Base-by-base conservation (phyloP, 208 protist genomes). In the Acanthamoeba pearcei region DNA sequence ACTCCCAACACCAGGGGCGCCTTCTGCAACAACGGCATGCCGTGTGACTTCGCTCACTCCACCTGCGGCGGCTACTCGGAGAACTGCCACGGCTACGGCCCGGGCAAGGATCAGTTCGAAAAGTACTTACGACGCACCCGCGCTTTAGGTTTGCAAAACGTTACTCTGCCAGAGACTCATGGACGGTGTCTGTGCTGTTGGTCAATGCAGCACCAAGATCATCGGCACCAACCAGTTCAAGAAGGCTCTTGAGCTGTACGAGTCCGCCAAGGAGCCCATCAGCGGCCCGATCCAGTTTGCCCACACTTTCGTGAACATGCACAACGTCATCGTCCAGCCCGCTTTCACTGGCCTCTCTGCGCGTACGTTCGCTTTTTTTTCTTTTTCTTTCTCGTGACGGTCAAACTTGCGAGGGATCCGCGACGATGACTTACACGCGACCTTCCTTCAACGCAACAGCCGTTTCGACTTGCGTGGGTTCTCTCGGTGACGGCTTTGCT, bases 1-100 rank as follows among this genome's bases (percentile, higher is more conserved):
- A 94, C 80, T 9, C 96, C 96, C 72, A 97, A 97, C 91, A 97
- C 90, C 8, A 46, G 55, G 22, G 96, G 96, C 66, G 86, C 96
- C 5, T 85, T 46, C 5, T 97, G 96, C 72, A 70, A 90, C 66
- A 91, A 94, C 68, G 95, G 95, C 35, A 78, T 53, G 15, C 85
- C 86, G 42, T 97, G 96, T 91, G 95, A 95, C 53, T 38, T 78
- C 42, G 29, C 72, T 42, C 49, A 95, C 46, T 95, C 74, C 4
- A 96, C 95, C 17, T 97, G 96, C 60, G 83, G 80, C 46, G 96
- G 95, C 22, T 94, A 90, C 9, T 95, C 80, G 42, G 95, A 97
- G 83, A 91, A 72, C 46, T 97, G 96, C 78, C 89, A 89, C 5
- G 95, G 72, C 22, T 85, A 55, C 32, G 96, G 96, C 60, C 96